Evolutionary conservation across 2,329 filamentous ascomycete genomes (phyloP), one percentile per base, ranked within the genome.

Genomic region (Calonectria fujianensis): DNA sequence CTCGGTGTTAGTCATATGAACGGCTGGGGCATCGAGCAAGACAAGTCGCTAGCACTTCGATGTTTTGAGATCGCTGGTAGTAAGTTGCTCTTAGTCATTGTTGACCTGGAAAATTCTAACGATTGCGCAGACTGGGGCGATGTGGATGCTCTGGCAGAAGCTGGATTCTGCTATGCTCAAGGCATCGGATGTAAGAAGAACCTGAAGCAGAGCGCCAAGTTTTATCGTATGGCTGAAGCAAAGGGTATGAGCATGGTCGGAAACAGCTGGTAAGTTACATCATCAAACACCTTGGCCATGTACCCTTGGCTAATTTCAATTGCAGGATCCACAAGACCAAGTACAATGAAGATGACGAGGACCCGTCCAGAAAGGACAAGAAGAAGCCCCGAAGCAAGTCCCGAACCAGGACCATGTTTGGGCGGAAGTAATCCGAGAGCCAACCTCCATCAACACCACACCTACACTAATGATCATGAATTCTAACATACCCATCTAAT

Each of bases 161-260:
- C 97, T 10, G 97, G 96, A 20, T 98, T 97, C 85, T 99, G 96
- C 87, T 99, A 98, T 82, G 95, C 96, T 0, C 93, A 98, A 83
- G 97, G 96, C 11, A 89, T 98, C 69, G 97, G 97, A 6, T 97
- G 95, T 84, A 98, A 97, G 89, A 99, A 98, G 86, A 95, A 98
- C 83, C 88, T 98, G 83, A 98, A 96, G 88, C 98, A 96, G 87
- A 96, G 95, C 65, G 96, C 97, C 74, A 94, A 92, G 75, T 95
- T 97, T 81, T 98, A 98, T 84, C 93, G 97, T 29, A 90, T 93
- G 88, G 97, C 97, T 8, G 97, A 98, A 84, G 93, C 94, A 31
- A 97, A 97, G 86, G 97, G 97, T 9, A 96, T 98, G 89, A 98
- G 93, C 85, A 98, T 98, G 96, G 94, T 98, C 72, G 97, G 97